These are phyloP conservation scores for Fonsecaea erecta DNA, from an alignment of 2,329 filamentous ascomycete species.

Conservation along the genomic window DNA sequence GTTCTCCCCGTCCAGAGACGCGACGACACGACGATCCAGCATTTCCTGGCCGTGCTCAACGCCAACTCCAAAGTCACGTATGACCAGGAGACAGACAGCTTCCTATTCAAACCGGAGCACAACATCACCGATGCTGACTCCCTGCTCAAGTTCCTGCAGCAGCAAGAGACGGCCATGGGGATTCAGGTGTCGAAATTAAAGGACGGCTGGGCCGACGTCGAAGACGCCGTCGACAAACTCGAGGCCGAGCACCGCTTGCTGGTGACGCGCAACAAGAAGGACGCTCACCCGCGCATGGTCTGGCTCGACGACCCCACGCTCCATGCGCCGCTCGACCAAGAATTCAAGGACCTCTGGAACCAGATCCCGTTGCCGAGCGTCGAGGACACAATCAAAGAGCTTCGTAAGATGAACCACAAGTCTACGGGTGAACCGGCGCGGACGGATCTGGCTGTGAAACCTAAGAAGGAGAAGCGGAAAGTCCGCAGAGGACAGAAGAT, in stretches of 20 bases:
- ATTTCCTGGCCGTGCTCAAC: conserved; percentile 25
- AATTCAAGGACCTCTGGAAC: conserved; percentile 84
- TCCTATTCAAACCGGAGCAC: conserved; percentile 81
- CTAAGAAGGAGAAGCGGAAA: conserved; percentile 74
- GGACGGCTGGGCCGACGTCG: conserved; percentile 91
- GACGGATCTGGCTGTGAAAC: conserved; percentile 56
- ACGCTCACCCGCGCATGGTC: conserved; percentile 80
- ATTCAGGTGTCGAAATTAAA: conserved; percentile 88
- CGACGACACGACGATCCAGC: conserved; percentile 26
- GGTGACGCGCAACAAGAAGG: conserved; percentile 89
- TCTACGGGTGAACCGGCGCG: conserved; percentile 80
- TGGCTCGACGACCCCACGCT: conserved; percentile 87
- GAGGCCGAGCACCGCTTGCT: conserved; percentile 80
- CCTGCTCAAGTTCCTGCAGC: conserved; percentile 79
- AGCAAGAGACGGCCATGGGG: conserved; percentile 77
- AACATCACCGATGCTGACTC: conserved; percentile 78
- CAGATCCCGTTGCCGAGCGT: conserved; percentile 75
- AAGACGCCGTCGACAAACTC: conserved; percentile 74
- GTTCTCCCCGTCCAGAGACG: conserved; percentile 28
- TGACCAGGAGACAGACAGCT: conserved; percentile 66
- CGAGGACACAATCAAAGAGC: conserved; percentile 72
- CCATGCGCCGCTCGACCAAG: conserved; percentile 73
- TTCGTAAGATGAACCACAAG: conserved; percentile 78
- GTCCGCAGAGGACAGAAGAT: conserved; percentile 75
- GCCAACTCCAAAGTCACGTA: conserved; percentile 64